Base-by-base conservation (phyloP, 768 basidiomycete genomes). In the Clitopilus passeckerianus region DNA sequence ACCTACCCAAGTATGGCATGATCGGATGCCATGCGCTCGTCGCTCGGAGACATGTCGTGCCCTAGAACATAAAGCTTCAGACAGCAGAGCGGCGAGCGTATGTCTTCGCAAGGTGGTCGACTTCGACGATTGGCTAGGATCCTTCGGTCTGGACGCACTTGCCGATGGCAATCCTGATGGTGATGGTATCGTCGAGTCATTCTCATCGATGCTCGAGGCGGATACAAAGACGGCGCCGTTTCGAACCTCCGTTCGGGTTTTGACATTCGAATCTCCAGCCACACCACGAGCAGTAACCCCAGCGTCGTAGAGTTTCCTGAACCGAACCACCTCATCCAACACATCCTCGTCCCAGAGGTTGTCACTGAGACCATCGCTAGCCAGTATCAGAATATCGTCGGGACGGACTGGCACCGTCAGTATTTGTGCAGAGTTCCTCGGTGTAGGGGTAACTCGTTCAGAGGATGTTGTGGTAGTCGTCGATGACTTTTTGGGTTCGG, bases 301-400 rank as follows among this genome's bases (percentile, higher is more conserved):
- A 63, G 60, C 14, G 43, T 41, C n/a, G 22, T 35, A 35, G 27
- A 20, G 16, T 37, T 35, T 41, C 24, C 79, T 78, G 70, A 90
- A 86, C 35, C 86, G 76, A 15, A 79, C 71, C 22, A 91, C 86
- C 69, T 93, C 93, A 61, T 95, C 93, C 15, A 94, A 72, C 16
- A 95, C 84, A 60, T 95, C 92, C 65, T 88, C 86, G 65, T 93
- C 91, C 89, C 93, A 94, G 22, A 94, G 74, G 66, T 95, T 95
- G 71, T 95, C 93, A 62, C 86, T 85, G 54, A 95, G 75, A 1
- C 92, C 92, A 65, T 95, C 93, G 18, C 82, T 85, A 0, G 90
- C 87, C 41, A 95, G 82, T 61, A 95, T 88, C 58, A 94, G 80
- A 56, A 93, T 87, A 60, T 91, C 90, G 59, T 89, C 83, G 20